Conservation (phyloP, 1,139 yeast genomes). For the Pichia sp. region DNA sequence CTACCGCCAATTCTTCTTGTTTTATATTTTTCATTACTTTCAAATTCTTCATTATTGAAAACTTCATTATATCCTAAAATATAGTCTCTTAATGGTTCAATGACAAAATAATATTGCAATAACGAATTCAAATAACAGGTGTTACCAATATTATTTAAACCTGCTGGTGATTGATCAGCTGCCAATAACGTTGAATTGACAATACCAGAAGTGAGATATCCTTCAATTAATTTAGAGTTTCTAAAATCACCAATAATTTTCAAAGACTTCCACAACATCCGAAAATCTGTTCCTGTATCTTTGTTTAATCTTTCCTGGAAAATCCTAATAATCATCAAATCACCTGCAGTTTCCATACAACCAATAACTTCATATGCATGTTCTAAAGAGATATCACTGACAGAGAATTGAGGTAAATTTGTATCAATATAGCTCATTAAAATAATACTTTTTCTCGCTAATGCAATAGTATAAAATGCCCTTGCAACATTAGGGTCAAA, state of each 20-base stretch:
- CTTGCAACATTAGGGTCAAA: conserved; percentile 31
- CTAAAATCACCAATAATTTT: conserved; percentile 41
- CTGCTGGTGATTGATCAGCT: conserved; percentile 75
- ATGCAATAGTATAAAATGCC: conserved; percentile 57
- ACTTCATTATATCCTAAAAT: conserved; percentile 46
- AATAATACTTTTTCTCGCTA: conserved; percentile 42
- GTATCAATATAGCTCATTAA: conserved; percentile 43
- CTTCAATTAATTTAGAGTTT: conserved; percentile 46
- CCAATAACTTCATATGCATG: conserved; percentile 42
- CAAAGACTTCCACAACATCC: conserved; percentile 46
- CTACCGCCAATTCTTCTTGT: conserved; percentile 84
- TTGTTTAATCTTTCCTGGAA: conserved; percentile 41
- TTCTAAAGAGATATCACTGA: conserved; percentile 18
- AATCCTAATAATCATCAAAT: conserved; percentile 49
- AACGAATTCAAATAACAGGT: conserved; percentile 91
- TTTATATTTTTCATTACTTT: conserved; percentile 26
- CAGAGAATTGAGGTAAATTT: conserved; percentile 34
- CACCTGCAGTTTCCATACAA: conserved; percentile 41
- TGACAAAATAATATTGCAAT: conserved; percentile 81
- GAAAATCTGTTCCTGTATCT: conserved; percentile 37
- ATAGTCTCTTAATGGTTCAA: conserved; percentile 70
- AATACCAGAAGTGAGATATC: conserved; percentile 51
- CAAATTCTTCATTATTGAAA: conserved; percentile 26
- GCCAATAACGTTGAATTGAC: conserved; percentile 58
- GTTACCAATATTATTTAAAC: conserved; percentile 88